Base-by-base conservation (phyloP, 768 basidiomycete genomes). In the Russula dissimulans region DNA sequence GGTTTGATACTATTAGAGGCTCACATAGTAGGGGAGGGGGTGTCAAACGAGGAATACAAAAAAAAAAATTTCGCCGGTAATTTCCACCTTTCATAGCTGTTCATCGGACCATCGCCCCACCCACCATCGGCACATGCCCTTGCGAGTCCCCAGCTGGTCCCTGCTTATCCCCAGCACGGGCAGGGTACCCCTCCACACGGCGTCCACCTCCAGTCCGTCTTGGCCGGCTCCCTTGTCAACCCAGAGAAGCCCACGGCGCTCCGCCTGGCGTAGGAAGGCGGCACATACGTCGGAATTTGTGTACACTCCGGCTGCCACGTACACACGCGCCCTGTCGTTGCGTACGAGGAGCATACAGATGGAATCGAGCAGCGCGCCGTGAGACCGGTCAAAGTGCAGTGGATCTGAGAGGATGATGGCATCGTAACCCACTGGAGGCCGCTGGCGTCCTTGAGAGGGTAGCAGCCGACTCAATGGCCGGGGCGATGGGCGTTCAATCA, bases 381-480 rank as follows among this genome's bases (percentile, higher is more conserved):
- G 87, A 45, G 82, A 85, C 55, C 67, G 65, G 67, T 81, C 75
- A 68, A 89, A 87, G 70, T 88, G 85, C 29, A 90, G 76, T 11
- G 91, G 75, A 71, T 90, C 87, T 3, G 85, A 88, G 49, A 87
- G 76, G 58, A 90, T 78, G 52, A 89, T 73, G 17, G 79, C 65
- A 64, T 87, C 85, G 68, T 78, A 88, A 0, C 74, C 74, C 18
- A 48, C 42, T 38, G 41, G 42, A 15, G n/a, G 49, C 8, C 4
- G n/a, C 7, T 29, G 5, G 18, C 2, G 22, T 10, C 18, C 42
- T 56, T 51, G 52, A 22, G 56, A 17, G 26, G 31, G 42, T 22
- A 55, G 58, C 9, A 47, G 49, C 34, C 41, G 39, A 56, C 22
- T 44, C 18, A 31, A 64, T 47, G 12, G 18, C 47, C 39, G 26